A percentile compares a stretch with the other conserved stretches of the same genome.
These are phyloP conservation scores for Sphagnum fallax DNA, from an alignment of 228 moss, liverwort and hornwort species.

Conservation along the genomic window DNA sequence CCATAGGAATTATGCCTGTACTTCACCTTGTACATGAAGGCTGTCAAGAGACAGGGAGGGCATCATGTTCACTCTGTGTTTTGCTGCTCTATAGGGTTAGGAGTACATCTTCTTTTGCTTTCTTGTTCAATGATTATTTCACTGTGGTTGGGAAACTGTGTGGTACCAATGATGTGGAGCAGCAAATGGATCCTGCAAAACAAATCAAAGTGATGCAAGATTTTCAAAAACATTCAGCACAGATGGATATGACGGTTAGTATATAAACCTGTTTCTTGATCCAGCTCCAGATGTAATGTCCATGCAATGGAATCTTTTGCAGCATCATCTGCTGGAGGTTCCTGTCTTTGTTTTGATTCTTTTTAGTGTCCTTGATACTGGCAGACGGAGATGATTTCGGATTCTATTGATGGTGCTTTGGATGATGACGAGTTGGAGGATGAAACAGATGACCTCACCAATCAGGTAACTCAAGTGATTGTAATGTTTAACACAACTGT, in stretches of 20 bases:
- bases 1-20: no score
- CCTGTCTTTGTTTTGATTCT: not conserved
- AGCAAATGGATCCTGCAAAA: slow-evolving; percentile 66
- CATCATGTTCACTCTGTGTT: no score
- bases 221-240: slow-evolving; percentile 55
- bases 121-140: no score
- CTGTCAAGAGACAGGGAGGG: no score
- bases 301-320: no score
- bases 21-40: no score
- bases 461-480: slow-evolving; percentile 20
- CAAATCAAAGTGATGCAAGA: slow-evolving; percentile 64
- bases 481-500: no score
- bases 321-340: not conserved
- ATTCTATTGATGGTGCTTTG: slow-evolving; percentile 60
- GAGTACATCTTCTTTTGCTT: no score
- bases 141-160: no score
- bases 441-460: slow-evolving; percentile 60
- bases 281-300: no score
- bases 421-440: slow-evolving; percentile 58
- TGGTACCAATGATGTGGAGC: not conserved
- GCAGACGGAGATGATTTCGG: slow-evolving; percentile 66
- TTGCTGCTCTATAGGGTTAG: no score
- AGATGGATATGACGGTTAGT: slow-evolving; percentile 62
- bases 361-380: not conserved
- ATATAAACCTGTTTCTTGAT: no score